Conservation (phyloP, 2,329 filamentous ascomycete genomes). For the Fusarium illudens region DNA sequence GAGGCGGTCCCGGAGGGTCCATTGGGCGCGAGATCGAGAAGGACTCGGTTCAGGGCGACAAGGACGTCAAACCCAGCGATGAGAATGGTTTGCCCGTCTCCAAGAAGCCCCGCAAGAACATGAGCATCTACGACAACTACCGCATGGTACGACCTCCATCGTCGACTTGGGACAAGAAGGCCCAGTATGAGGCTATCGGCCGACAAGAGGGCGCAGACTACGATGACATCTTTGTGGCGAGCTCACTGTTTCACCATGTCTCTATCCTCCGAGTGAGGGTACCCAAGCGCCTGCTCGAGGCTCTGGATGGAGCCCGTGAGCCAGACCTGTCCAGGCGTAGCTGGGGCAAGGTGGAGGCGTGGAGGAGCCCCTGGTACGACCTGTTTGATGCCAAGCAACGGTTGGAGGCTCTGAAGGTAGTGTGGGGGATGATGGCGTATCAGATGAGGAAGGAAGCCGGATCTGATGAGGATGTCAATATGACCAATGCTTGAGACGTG, state of each 20-base stretch:
- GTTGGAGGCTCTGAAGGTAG: slow-evolving; percentile 62
- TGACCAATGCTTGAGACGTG: slow-evolving; percentile 38
- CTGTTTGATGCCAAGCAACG: slow-evolving; percentile 64
- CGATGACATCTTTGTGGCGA: slow-evolving; percentile 70
- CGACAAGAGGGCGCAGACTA: slow-evolving; percentile 56
- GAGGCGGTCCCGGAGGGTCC: slow-evolving; percentile 68
- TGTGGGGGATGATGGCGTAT: slow-evolving; percentile 69
- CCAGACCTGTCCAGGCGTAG: slow-evolving; percentile 48
- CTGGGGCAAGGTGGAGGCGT: slow-evolving; percentile 64
- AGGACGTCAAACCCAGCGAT: slow-evolving; percentile 49
- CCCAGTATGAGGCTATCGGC: slow-evolving; percentile 66
- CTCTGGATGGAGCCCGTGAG: slow-evolving; percentile 58
- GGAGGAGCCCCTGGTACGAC: slow-evolving; percentile 69
- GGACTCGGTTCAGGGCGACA: slow-evolving; percentile 56
- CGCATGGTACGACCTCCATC: slow-evolving; percentile 67
- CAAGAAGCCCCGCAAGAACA: slow-evolving; percentile 63
- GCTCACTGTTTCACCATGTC: slow-evolving; percentile 69
- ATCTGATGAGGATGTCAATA: slow-evolving; percentile 40
- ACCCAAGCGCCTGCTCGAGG: slow-evolving; percentile 60
- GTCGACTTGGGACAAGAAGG: slow-evolving; percentile 68
- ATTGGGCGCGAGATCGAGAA: slow-evolving; percentile 68
- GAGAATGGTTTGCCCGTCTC: slow-evolving; percentile 40
- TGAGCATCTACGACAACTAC: slow-evolving; percentile 70
- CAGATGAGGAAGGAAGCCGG: slow-evolving; percentile 59
- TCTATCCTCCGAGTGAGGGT: slow-evolving; percentile 67